Conservation (phyloP, 306 rosid species). For the Casuarina cunninghamiana region DNA sequence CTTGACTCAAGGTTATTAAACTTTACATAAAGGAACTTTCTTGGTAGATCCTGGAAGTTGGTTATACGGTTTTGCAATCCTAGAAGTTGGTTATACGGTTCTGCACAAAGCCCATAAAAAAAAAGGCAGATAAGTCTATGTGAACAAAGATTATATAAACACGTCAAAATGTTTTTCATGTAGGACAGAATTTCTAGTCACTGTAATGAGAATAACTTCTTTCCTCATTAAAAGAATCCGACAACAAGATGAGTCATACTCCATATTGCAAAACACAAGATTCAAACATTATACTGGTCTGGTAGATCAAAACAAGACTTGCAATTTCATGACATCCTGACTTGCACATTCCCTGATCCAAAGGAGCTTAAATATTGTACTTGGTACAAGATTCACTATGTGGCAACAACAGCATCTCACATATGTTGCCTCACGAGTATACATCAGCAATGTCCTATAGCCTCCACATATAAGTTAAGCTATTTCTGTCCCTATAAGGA, state of each 20-base stretch:
- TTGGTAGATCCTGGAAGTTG: too few relatives aligned
- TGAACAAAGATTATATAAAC: neutral
- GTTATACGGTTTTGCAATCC: too few relatives aligned
- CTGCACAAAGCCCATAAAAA: neutral
- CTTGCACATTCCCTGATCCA: conserved; percentile 9
- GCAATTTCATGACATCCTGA: conserved; percentile 17
- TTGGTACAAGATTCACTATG: conserved; percentile 82
- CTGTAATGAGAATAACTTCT: neutral
- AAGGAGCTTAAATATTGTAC: conserved; percentile 38
- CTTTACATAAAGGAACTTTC: too few relatives aligned
- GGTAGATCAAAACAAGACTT: conserved; percentile 12
- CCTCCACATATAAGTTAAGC: conserved; percentile 86
- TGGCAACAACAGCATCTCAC: conserved; percentile 97
- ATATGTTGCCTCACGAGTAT: conserved; percentile 85
- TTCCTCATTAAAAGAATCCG: neutral
- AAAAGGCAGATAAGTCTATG: neutral
- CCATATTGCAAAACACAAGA: conserved; percentile 19
- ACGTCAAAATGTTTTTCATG: neutral
- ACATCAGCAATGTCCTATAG: conserved; percentile 91
- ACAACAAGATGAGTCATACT: neutral
- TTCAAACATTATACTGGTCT: neutral
- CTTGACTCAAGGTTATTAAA: too few relatives aligned
- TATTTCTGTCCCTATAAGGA: conserved; percentile 77
- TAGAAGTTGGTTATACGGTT: neutral
- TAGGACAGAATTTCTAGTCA: neutral